Percentiles rank a stretch among this genome's conserved stretches.
These are phyloP conservation scores for Viola odorata DNA, from an alignment of 345 rosid genomes.

Conservation along the genomic window DNA sequence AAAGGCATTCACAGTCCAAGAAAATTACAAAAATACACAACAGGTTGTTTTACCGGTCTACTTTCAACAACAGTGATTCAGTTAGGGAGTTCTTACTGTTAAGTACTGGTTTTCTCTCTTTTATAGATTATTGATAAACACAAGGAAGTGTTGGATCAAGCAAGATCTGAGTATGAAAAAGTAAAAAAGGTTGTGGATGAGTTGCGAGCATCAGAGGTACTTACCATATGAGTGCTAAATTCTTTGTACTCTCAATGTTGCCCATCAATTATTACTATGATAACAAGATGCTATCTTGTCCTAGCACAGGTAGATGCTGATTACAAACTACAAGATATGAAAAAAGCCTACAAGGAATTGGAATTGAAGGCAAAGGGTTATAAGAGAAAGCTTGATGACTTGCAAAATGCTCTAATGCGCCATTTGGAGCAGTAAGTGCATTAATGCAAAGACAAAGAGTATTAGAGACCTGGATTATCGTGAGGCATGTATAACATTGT, in stretches of 20 bases:
- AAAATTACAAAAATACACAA: constrained; percentile 63
- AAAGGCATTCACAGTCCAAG: constrained; percentile 86
- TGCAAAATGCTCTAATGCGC: constrained; percentile 55
- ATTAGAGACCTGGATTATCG: constrained; percentile 3
- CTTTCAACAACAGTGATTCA: constrained; percentile 3
- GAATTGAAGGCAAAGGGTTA: constrained; percentile 75
- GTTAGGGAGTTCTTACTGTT: neutral
- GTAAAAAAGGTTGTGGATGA: constrained; percentile 76
- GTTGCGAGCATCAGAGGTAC: constrained; percentile 80
- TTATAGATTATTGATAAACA: constrained; percentile 75
- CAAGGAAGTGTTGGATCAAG: constrained; percentile 52
- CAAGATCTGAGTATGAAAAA: constrained; percentile 60
- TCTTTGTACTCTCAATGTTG: neutral
- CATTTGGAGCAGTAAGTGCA: constrained; percentile 87
- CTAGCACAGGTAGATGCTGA: constrained; percentile 78
- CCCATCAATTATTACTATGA: neutral
- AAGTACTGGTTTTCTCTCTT: constrained; percentile 10
- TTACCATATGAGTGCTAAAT: constrained; percentile 9
- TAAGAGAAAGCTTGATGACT: constrained; percentile 70
- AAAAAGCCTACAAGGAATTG: constrained; percentile 61
- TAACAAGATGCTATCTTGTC: constrained; percentile 6
- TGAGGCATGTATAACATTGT: constrained; percentile 16
- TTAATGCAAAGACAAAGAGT: neutral
- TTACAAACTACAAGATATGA: constrained; percentile 72
- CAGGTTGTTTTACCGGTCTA: constrained; percentile 39